Percentiles rank a stretch among this genome's conserved stretches.
phyloP scores from a whole-genome alignment of 208 protist species.

The Trypanosoma avium region DNA sequence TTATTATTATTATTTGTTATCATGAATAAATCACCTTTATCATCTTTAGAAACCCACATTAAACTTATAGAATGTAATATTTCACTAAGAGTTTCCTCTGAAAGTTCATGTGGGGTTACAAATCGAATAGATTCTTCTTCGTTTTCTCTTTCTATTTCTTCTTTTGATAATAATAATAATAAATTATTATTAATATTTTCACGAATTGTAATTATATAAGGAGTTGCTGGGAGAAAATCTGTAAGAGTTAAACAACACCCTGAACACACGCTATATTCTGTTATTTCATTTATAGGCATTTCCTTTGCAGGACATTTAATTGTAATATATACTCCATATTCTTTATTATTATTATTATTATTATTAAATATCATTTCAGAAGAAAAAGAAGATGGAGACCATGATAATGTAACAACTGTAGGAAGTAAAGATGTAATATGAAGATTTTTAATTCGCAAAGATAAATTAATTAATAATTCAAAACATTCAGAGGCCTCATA shows the following conservation, averaged over 20 bases:
- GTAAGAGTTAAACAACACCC: not conserved
- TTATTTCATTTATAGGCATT: not conserved
- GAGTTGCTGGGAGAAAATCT: slow-evolving; percentile 11
- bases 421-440: slow-evolving; percentile 7
- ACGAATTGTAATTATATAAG: slow-evolving; percentile 13
- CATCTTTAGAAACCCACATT: not conserved
- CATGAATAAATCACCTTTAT: not conserved
- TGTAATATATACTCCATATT: slow-evolving; percentile 4
- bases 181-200: no score
- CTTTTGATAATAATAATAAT: no score
- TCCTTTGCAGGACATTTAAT: slow-evolving; percentile 10
- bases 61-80: not conserved
- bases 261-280: not conserved
- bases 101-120: slow-evolving; percentile 20
- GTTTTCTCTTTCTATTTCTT: no score
- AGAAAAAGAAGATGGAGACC: not conserved
- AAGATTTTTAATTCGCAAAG: slow-evolving; percentile 3
- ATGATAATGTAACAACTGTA: slow-evolving; percentile 12
- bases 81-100: not conserved
- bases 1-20: not conserved
- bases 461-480: not conserved
- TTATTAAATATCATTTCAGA: not conserved
- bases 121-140: not conserved
- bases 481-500: slow-evolving; percentile 16
- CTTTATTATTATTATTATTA: not conserved